phyloP scores from a whole-genome alignment of 768 basidiomycete genomes.

The Wakefieldia striispora region DNA sequence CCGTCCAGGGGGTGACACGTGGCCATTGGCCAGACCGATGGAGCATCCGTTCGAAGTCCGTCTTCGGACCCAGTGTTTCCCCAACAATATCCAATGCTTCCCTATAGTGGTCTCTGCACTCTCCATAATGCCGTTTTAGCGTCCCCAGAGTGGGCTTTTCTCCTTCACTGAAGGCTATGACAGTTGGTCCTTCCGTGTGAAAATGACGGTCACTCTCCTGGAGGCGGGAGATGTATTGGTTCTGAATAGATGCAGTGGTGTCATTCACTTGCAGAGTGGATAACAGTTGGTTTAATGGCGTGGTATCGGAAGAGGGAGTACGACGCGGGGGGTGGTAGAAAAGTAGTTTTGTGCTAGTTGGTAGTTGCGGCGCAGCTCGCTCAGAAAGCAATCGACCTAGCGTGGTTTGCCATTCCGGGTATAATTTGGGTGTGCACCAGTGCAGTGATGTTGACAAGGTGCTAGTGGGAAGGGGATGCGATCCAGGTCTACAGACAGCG shows the following conservation, averaged over 20 bases:
- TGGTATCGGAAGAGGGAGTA: conserved; percentile 5
- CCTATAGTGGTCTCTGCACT: conserved; percentile 1
- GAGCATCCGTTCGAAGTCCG: conserved; percentile 4
- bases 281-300: too few relatives aligned
- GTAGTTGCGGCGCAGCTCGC: too few relatives aligned
- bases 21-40: conserved; percentile 33
- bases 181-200: neutral
- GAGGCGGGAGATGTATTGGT: too few relatives aligned
- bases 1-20: conserved; percentile 23
- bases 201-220: too few relatives aligned
- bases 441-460: too few relatives aligned
- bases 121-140: neutral
- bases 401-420: too few relatives aligned
- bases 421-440: neutral
- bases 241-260: too few relatives aligned
- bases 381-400: too few relatives aligned
- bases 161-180: neutral
- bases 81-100: neutral
- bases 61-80: conserved; percentile 12
- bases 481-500: too few relatives aligned
- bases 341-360: too few relatives aligned
- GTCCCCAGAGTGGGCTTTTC: neutral
- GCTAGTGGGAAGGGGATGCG: too few relatives aligned
- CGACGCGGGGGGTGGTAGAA: neutral
- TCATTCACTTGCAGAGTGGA: too few relatives aligned